Percentiles rank a stretch among this genome's conserved stretches.
phyloP scores from a whole-genome alignment of 768 basidiomycete genomes.

The Neoboletus subvelutipes region DNA sequence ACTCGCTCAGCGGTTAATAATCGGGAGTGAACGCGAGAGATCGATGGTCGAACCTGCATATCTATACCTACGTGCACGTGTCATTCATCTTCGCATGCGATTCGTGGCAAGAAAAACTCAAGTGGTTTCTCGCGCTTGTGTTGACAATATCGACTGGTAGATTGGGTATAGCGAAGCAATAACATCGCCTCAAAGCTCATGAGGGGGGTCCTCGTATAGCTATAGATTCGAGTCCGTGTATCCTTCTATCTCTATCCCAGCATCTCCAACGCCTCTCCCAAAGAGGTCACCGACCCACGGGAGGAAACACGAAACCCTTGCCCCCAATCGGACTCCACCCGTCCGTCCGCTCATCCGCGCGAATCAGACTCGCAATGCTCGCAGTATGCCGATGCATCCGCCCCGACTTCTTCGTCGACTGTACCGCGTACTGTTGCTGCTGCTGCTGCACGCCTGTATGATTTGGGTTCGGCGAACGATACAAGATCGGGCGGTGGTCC shows the following conservation, averaged over 20 bases:
- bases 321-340: slow-evolving; percentile 76
- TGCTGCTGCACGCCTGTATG: neutral
- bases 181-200: neutral
- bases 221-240: neutral
- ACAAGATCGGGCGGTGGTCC: slow-evolving; percentile 61
- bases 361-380: slow-evolving; percentile 78
- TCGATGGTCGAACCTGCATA: no score
- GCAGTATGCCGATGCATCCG: slow-evolving; percentile 75
- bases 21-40: no score
- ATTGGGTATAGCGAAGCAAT: slow-evolving; percentile 14
- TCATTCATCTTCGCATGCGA: no score
- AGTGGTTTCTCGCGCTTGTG: neutral
- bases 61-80: neutral
- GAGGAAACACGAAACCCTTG: slow-evolving; percentile 52
- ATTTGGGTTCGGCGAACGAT: slow-evolving; percentile 58
- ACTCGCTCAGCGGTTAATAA: slow-evolving; percentile 44
- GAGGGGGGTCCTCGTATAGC: neutral
- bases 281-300: slow-evolving; percentile 27
- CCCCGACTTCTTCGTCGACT: slow-evolving; percentile 19
- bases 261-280: neutral
- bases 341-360: slow-evolving; percentile 72
- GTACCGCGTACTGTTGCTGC: neutral
- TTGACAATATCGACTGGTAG: neutral
- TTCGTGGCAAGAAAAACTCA: neutral
- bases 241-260: neutral